phyloP scores from a whole-genome alignment of 331 rosid genomes.

The Spiraea crenata region DNA sequence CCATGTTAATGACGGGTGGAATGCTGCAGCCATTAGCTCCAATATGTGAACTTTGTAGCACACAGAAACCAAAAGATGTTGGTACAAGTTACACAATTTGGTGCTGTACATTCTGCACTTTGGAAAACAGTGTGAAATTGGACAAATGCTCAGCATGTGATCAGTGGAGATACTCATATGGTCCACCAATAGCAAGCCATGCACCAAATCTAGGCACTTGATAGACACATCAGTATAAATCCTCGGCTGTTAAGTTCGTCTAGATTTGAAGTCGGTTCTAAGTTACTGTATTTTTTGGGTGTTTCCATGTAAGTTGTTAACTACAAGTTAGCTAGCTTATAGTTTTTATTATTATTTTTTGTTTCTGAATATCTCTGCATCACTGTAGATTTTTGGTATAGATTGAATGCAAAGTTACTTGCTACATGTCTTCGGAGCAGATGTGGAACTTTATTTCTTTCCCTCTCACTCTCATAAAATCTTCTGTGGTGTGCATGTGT shows the following conservation, averaged over 20 bases:
- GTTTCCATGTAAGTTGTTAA: not conserved
- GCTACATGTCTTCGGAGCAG: not conserved
- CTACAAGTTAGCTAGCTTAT: not conserved
- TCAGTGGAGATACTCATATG: slow-evolving; percentile 83
- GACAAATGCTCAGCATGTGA: slow-evolving; percentile 84
- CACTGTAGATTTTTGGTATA: not conserved
- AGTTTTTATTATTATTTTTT: not conserved
- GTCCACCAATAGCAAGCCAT: slow-evolving; percentile 47
- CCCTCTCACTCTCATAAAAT: not conserved
- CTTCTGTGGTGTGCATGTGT: not conserved
- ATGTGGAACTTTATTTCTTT: not conserved
- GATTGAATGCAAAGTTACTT: not conserved
- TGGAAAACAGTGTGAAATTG: slow-evolving; percentile 73
- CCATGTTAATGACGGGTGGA: slow-evolving; percentile 33
- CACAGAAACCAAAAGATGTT: slow-evolving; percentile 53
- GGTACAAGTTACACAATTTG: slow-evolving; percentile 51
- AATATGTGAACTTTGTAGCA: slow-evolving; percentile 66
- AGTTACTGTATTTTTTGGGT: not conserved
- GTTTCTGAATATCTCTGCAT: not conserved
- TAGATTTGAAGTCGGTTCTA: not conserved
- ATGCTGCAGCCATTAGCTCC: slow-evolving; percentile 67
- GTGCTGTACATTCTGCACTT: slow-evolving; percentile 80
- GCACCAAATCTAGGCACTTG: slow-evolving; percentile 62
- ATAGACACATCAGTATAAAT: slow-evolving; percentile 8
- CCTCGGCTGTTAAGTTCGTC: not conserved